Percentiles rank a stretch among this genome's conserved stretches.
These are phyloP conservation scores for Penicillium capsulatum DNA, from an alignment of 2,329 filamentous ascomycete genomes.

Conservation along the genomic window DNA sequence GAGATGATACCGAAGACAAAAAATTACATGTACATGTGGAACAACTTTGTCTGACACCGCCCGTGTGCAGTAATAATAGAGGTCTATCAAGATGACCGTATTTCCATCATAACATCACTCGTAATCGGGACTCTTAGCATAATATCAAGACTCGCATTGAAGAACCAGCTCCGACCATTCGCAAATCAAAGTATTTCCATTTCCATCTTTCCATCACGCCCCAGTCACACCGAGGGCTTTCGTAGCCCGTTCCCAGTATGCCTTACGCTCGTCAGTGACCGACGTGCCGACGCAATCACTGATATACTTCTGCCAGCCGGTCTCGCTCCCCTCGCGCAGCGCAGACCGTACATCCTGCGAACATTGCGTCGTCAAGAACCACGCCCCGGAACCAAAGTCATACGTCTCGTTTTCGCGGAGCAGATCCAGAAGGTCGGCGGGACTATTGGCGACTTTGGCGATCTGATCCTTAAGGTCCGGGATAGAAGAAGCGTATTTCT, in stretches of 20 bases:
- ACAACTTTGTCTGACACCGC: not conserved
- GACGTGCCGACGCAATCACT: conserved; percentile 52
- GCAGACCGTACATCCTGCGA: conserved; percentile 38
- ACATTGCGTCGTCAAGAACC: conserved; percentile 59
- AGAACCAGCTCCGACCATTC: conserved; percentile 11
- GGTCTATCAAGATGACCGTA: too few species aligned
- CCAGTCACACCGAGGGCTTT: conserved; percentile 34
- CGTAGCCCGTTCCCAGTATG: conserved; percentile 50
- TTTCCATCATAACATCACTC: too few species aligned
- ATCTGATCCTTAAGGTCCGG: conserved; percentile 40
- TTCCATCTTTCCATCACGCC: conserved; percentile 4
- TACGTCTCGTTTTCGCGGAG: conserved; percentile 48
- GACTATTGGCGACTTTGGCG: conserved; percentile 33
- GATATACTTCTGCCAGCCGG: conserved; percentile 53
- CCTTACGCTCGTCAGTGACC: conserved; percentile 44
- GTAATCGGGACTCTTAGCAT: too few species aligned
- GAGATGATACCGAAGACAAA: conserved; percentile 4
- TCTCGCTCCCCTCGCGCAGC: conserved; percentile 46
- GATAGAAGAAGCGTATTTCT: conserved; percentile 51
- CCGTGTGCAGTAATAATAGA: not conserved
- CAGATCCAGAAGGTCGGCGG: conserved; percentile 47
- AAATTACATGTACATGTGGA: too few species aligned
- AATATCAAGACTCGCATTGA: too few species aligned
- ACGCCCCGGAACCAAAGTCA: conserved; percentile 57
- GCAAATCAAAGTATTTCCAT: not conserved